Evolutionary conservation across 352 stramenopile species (phyloP).

Genomic region (Bremia lactucae): DNA sequence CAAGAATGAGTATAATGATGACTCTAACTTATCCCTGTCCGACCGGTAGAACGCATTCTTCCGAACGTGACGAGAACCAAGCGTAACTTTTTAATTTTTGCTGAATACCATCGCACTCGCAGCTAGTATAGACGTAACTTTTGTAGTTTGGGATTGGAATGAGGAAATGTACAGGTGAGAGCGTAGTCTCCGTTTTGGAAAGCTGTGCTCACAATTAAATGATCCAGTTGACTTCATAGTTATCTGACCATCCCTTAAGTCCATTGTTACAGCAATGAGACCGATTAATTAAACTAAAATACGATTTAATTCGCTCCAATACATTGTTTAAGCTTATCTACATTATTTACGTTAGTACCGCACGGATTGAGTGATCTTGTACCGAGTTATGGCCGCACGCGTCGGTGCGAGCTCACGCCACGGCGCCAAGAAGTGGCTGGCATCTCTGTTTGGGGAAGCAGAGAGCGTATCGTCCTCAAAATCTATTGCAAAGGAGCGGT

Average conservation of each 20-base stretch:
- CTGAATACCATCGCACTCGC: slow-evolving; percentile 47
- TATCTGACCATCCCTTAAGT: slow-evolving; percentile 57
- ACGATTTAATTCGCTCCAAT: too few relatives aligned
- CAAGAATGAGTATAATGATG: slow-evolving; percentile 80
- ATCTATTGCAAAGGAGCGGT: slow-evolving; percentile 76
- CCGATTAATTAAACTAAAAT: too few relatives aligned
- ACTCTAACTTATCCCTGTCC: slow-evolving; percentile 84
- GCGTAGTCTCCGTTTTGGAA: slow-evolving; percentile 60
- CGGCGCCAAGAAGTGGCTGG: slow-evolving; percentile 71
- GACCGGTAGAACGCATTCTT: slow-evolving; percentile 78
- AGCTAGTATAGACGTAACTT: neutral
- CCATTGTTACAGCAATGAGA: neutral
- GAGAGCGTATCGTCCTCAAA: slow-evolving; percentile 47
- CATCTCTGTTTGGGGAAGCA: slow-evolving; percentile 57
- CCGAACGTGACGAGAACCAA: slow-evolving; percentile 75
- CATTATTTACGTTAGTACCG: too few relatives aligned
- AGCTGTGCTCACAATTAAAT: slow-evolving; percentile 62
- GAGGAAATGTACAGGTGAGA: slow-evolving; percentile 73
- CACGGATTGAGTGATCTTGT: too few relatives aligned
- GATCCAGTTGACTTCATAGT: slow-evolving; percentile 84
- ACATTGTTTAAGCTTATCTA: too few relatives aligned
- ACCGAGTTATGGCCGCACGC: slow-evolving; percentile 42
- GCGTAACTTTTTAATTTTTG: slow-evolving; percentile 82
- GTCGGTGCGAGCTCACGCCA: slow-evolving; percentile 34
- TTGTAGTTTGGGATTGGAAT: slow-evolving; percentile 35